Percentiles rank a stretch among this genome's conserved stretches.
Evolutionary conservation across 1,139 yeast genomes (phyloP).

Genomic region (Diutina siamensis): DNA sequence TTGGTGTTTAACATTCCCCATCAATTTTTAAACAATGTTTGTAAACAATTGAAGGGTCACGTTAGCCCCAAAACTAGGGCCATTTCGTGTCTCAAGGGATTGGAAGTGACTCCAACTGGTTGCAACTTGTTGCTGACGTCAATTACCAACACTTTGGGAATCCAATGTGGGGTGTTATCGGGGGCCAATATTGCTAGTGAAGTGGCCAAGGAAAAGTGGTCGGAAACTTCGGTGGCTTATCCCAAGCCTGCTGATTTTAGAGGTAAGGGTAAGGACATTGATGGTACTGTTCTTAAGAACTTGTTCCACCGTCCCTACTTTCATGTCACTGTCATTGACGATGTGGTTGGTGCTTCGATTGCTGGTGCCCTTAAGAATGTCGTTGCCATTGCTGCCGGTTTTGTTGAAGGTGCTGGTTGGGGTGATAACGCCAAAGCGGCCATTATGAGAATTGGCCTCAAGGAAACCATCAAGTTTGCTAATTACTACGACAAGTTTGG

Average conservation of each 20-base stretch:
- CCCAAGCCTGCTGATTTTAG: constrained; percentile 26
- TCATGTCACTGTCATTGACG: constrained; percentile 36
- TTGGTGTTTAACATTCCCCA: constrained; percentile 38
- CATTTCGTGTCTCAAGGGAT: constrained; percentile 37
- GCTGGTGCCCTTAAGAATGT: constrained; percentile 40
- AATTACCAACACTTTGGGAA: constrained; percentile 33
- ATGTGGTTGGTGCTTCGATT: constrained; percentile 38
- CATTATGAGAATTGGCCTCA: constrained; percentile 35
- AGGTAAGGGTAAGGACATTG: constrained; percentile 34
- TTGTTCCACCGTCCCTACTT: constrained; percentile 38
- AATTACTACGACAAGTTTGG: constrained; percentile 8
- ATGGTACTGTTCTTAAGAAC: constrained; percentile 27
- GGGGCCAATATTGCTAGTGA: constrained; percentile 41
- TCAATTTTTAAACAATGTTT: constrained; percentile 32
- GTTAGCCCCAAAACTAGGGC: constrained; percentile 30
- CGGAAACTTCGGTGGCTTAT: constrained; percentile 40
- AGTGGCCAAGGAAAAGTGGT: constrained; percentile 37
- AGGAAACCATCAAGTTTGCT: constrained; percentile 30
- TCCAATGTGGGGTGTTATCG: constrained; percentile 34
- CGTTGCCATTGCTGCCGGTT: constrained; percentile 38
- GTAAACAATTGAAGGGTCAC: constrained; percentile 27
- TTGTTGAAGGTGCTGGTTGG: constrained; percentile 40
- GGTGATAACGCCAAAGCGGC: constrained; percentile 43
- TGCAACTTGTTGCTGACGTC: constrained; percentile 33
- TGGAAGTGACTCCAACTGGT: constrained; percentile 34